Conservation (phyloP, 495 filamentous ascomycete genomes). For the Aspergillus coremiiformis region DNA sequence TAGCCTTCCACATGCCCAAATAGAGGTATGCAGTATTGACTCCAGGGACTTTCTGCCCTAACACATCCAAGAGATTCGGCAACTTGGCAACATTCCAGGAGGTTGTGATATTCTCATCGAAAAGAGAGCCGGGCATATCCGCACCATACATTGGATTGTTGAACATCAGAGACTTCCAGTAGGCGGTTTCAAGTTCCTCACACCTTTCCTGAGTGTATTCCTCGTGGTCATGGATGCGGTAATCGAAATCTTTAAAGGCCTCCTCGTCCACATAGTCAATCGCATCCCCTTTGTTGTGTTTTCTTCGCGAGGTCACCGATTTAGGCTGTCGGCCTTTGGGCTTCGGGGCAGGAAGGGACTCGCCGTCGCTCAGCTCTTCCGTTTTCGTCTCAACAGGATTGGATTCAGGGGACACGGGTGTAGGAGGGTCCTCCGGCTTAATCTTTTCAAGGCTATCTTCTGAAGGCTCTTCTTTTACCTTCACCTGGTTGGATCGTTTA, state of each 20-base stretch:
- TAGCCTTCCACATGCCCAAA: conserved; percentile 98
- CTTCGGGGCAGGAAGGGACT: conserved; percentile 39
- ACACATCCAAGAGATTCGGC: conserved; percentile 84
- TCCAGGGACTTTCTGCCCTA: conserved; percentile 91
- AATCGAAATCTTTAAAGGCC: conserved; percentile 82
- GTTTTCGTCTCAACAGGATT: conserved; percentile 42
- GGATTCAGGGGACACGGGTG: conserved; percentile 46
- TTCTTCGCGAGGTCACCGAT: conserved; percentile 61
- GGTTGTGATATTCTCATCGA: conserved; percentile 68
- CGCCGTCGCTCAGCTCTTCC: conserved; percentile 45
- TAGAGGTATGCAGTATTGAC: conserved; percentile 99
- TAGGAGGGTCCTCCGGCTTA: conserved; percentile 42
- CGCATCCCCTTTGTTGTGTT: conserved; percentile 69
- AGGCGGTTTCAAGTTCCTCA: conserved; percentile 84
- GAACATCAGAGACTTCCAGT: conserved; percentile 95
- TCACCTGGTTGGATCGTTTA: conserved; percentile 35
- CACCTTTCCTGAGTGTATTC: conserved; percentile 88
- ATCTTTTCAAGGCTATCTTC: conserved; percentile 34
- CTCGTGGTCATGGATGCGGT: conserved; percentile 68
- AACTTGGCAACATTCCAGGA: conserved; percentile 93
- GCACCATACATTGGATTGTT: conserved; percentile 93
- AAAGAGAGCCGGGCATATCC: conserved; percentile 94
- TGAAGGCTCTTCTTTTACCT: conserved; percentile 40
- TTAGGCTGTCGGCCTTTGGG: conserved; percentile 49
- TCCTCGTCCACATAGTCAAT: conserved; percentile 69